phyloP scores from a whole-genome alignment of 306 rosid genomes.

The Quillaja saponaria region DNA sequence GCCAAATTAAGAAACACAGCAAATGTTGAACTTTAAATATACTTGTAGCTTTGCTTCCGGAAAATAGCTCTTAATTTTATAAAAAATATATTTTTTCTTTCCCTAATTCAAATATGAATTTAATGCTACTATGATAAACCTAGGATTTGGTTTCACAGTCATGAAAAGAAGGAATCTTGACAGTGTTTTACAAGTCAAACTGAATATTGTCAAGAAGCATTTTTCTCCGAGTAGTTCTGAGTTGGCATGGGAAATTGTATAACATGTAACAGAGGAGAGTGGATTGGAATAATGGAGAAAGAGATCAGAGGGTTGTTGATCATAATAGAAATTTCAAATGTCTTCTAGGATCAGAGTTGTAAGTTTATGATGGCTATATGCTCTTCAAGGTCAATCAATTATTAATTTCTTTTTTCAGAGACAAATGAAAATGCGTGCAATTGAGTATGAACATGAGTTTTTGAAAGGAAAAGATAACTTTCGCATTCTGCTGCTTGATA shows the following conservation, averaged over 20 bases:
- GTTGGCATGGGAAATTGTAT: not conserved
- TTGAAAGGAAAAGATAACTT: not conserved
- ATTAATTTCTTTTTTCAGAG: no score
- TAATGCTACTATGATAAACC: no score
- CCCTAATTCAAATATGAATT: not conserved
- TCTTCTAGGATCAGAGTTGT: not conserved
- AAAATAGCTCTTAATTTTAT: not conserved
- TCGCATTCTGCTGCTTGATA: no score
- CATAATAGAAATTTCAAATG: not conserved
- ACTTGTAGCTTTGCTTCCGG: slow-evolving; percentile 3
- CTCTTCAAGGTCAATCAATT: no score
- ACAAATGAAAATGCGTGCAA: no score
- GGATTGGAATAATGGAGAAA: not conserved
- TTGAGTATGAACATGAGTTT: not conserved
- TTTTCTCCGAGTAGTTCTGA: no score
- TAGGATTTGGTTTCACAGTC: not conserved
- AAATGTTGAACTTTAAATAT: no score
- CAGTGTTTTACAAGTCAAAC: slow-evolving; percentile 1
- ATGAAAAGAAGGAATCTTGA: not conserved
- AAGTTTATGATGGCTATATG: no score
- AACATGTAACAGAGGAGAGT: not conserved
- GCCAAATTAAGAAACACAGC: no score
- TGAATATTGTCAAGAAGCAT: not conserved
- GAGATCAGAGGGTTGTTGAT: slow-evolving; percentile 7
- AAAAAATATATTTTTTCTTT: not conserved